phyloP scores from a whole-genome alignment of 2,329 filamentous ascomycete genomes.

The Paradendryphiella salina region DNA sequence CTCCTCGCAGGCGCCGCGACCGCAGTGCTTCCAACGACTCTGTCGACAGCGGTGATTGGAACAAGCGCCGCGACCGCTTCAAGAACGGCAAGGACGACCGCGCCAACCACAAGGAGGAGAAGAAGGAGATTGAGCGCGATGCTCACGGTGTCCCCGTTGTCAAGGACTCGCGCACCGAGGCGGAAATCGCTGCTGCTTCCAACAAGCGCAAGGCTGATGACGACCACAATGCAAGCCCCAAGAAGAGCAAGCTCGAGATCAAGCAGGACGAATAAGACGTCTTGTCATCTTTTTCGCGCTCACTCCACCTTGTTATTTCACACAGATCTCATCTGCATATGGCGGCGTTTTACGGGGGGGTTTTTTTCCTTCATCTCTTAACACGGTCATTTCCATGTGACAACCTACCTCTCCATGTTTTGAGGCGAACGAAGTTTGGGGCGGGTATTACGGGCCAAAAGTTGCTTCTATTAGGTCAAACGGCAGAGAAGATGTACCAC shows the following conservation, averaged over 20 bases:
- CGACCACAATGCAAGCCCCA: constrained; percentile 24
- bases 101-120: constrained; percentile 26
- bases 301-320: not conserved
- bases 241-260: constrained; percentile 45
- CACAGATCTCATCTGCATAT: not conserved
- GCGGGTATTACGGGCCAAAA: no score
- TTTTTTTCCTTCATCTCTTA: not conserved
- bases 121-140: constrained; percentile 31
- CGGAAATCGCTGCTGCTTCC: constrained; percentile 18
- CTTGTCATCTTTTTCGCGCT: not conserved
- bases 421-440: not conserved
- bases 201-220: constrained; percentile 45
- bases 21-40: constrained; percentile 25
- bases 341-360: not conserved
- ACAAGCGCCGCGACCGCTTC: constrained; percentile 40
- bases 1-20: constrained; percentile 30
- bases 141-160: constrained; percentile 35
- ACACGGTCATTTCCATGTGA: not conserved
- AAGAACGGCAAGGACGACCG: constrained; percentile 39
- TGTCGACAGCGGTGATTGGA: constrained; percentile 34
- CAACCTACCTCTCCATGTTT: not conserved
- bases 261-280: constrained; percentile 37
- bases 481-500: no score
- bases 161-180: constrained; percentile 26
- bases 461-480: no score